Percentiles rank a stretch among this genome's conserved stretches.
These are phyloP conservation scores for Boletellus sp. DNA, from an alignment of 768 basidiomycete genomes.

Conservation along the genomic window DNA sequence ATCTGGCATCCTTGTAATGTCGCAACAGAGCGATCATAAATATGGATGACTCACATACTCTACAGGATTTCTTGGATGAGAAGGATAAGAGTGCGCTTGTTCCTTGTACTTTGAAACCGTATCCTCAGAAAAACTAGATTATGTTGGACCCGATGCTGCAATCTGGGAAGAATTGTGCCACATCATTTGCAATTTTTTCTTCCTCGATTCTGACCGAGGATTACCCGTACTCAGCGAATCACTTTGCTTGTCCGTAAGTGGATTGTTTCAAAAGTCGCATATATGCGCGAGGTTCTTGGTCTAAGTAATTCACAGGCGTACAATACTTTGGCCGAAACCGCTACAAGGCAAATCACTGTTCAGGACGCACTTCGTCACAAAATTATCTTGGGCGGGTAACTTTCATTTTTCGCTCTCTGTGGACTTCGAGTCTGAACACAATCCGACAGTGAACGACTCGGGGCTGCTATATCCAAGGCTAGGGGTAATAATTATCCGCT, in stretches of 20 bases:
- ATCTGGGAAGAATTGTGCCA: conserved; percentile 29
- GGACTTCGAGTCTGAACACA: not conserved
- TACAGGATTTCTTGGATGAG: conserved; percentile 24
- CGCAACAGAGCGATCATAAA: not conserved
- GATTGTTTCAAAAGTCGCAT: conserved; percentile 16
- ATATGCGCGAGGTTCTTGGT: conserved; percentile 25
- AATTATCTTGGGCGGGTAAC: conserved; percentile 48
- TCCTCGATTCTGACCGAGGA: conserved; percentile 21
- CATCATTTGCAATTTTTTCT: conserved; percentile 38
- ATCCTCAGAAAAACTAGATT: conserved; percentile 11
- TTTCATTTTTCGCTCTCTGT: not conserved
- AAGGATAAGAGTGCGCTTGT: conserved; percentile 16
- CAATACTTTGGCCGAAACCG: conserved; percentile 48
- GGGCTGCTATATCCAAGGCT: conserved; percentile 44
- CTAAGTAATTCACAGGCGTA: conserved; percentile 42
- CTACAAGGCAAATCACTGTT: conserved; percentile 39
- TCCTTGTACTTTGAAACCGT: not conserved
- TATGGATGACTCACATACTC: conserved; percentile 13
- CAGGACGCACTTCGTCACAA: conserved; percentile 44
- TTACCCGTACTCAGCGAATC: conserved; percentile 19
- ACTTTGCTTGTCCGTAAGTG: conserved; percentile 25
- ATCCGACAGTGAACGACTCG: conserved; percentile 41
- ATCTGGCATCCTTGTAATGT: conserved; percentile 49
- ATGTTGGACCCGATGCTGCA: conserved; percentile 18
- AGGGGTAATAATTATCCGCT: conserved; percentile 37